Conservation (phyloP, 73 alveolate genomes). For the Stentor roeselii region DNA sequence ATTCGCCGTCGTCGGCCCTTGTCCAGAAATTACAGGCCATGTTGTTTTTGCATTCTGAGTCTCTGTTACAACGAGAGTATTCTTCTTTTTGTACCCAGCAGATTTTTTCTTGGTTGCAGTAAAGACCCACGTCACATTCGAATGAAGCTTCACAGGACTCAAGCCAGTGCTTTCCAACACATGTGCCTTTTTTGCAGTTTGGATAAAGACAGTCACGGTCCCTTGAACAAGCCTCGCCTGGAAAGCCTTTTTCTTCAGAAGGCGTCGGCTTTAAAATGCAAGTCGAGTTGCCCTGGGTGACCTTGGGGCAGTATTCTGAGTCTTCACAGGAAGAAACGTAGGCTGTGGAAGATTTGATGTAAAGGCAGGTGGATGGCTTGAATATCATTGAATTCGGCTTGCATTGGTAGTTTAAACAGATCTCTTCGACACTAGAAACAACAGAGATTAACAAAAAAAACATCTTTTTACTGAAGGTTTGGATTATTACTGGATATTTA, state of each 20-base stretch:
- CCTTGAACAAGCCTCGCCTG: constrained; percentile 1
- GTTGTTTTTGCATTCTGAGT: constrained; percentile 7
- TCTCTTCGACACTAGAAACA: too few relatives aligned
- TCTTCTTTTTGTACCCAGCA: background rate
- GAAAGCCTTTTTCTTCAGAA: background rate
- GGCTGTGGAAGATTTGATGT: background rate
- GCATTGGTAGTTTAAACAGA: background rate
- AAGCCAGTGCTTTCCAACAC: constrained; percentile 14
- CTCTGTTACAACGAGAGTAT: background rate
- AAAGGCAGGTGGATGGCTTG: background rate
- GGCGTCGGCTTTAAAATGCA: background rate
- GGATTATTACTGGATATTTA: too few relatives aligned
- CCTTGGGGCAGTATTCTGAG: background rate
- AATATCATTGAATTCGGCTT: background rate
- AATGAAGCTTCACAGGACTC: background rate
- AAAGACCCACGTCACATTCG: constrained; percentile 20
- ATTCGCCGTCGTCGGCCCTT: background rate
- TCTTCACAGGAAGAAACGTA: background rate
- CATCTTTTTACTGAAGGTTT: too few relatives aligned
- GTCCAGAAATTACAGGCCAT: background rate
- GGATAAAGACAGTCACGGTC: background rate
- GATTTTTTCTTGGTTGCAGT: background rate
- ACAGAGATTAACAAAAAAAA: too few relatives aligned
- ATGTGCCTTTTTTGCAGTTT: background rate
- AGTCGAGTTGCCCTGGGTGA: background rate